Conservation (phyloP, 2,329 filamentous ascomycete species). For the Akanthomyces uredinophilus region DNA sequence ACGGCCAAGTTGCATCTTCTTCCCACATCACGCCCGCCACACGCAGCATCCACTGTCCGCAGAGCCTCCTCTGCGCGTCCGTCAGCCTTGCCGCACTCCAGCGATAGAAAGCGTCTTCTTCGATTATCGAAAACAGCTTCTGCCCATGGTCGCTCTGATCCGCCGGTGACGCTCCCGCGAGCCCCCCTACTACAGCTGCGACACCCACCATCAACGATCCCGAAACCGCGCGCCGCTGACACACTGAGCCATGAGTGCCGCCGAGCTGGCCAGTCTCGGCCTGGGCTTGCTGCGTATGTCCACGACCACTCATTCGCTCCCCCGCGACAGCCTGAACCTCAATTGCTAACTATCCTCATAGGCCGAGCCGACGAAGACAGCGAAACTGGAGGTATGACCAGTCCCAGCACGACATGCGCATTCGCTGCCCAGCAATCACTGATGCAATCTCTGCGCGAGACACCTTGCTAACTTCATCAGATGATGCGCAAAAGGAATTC, state of each 20-base stretch:
- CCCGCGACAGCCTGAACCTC: background rate
- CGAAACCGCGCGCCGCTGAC: background rate
- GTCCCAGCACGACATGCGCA: background rate
- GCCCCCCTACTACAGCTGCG: conserved; percentile 2
- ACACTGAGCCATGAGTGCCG: conserved; percentile 4
- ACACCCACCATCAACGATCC: background rate
- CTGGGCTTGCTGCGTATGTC: conserved; percentile 13
- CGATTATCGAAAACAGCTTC: background rate
- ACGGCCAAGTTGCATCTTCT: conserved; percentile 8
- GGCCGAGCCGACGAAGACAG: conserved; percentile 11
- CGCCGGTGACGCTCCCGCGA: conserved; percentile 22
- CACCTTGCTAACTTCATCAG: conserved; percentile 31
- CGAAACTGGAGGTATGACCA: conserved; percentile 11
- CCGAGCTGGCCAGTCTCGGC: conserved; percentile 9
- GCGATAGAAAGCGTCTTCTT: background rate
- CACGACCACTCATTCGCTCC: background rate
- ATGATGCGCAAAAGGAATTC: conserved; percentile 83
- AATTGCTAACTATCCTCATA: conserved; percentile 6
- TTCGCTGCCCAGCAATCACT: background rate
- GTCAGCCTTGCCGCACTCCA: background rate
- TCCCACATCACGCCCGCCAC: background rate
- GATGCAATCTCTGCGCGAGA: background rate
- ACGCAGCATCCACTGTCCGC: background rate
- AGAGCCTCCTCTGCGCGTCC: background rate
- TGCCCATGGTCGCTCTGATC: conserved; percentile 20